Base-by-base conservation (phyloP, 1,139 yeast genomes). In the Geotrichum aggregatum region DNA sequence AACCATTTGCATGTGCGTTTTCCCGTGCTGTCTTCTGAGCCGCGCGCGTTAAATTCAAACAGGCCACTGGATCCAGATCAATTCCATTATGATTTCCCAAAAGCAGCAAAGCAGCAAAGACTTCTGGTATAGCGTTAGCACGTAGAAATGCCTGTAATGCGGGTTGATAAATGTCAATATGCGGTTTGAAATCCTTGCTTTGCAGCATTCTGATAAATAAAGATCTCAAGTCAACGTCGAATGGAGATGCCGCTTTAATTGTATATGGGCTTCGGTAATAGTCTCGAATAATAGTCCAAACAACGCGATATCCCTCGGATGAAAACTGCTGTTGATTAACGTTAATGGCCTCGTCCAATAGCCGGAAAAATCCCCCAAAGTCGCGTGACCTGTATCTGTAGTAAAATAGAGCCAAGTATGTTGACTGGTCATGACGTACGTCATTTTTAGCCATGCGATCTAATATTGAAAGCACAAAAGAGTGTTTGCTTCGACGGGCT, bases 211-310 rank as follows among this genome's bases (percentile, higher is more conserved):
- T 16, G 6, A 52, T 30, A n/a, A 50, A 47, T 16, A 48, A 22
- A 6, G 38, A 19, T 22, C 40, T 14, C 22, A 44, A 14, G 19
- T 44, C 47, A 2, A 28, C 33, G 2, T 34, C 26, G 14, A 44
- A 13, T 13, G 36, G 21, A 7, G n/a, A 10, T n/a, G 35, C 35
- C 3, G 21, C 14, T 14, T 26, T 41, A 7, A 21, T 14, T 1
- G 21, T 8, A 21, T 30, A 1, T 19, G 41, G 31, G n/a, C 28
- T 40, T 40, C 58, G 58, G 43, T 57, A 58, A 49, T 54, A 57
- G 44, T 64, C 65, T 6, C 66, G 54, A 36, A 65, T 34, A 16
- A 63, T 53, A 34, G 56, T 54, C 67, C 67, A 64, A 13, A 61
- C 47, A 1, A 59, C 56, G 10, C 61, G 52, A 50, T 54, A 61